Percentiles rank a stretch among this genome's conserved stretches.
Evolutionary conservation across 345 rosid species (phyloP).

Genomic region (Gynandropsis gynandra): DNA sequence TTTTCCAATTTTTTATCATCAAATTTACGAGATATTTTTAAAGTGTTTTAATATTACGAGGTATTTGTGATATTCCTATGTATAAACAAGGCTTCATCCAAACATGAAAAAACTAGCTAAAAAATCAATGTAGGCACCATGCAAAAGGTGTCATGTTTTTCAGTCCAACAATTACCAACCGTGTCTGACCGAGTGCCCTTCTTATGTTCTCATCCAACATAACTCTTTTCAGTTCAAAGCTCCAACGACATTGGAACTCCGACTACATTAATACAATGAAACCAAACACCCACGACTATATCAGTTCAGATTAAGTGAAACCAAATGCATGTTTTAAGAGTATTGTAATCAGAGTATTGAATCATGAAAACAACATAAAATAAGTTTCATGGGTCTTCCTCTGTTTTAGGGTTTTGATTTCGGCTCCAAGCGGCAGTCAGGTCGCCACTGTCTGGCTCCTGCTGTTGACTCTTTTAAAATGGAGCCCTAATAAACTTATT

Average conservation of each 20-base stretch:
- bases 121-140: slow-evolving; percentile 21
- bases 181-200: no score
- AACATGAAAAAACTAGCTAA: slow-evolving; percentile 28
- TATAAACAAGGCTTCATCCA: slow-evolving; percentile 23
- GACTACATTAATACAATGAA: no score
- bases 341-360: slow-evolving; percentile 23
- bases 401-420: slow-evolving; percentile 13
- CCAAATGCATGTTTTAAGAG: background rate
- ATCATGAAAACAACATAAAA: slow-evolving; percentile 18
- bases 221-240: no score
- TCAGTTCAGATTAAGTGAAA: no score
- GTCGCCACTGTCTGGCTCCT: slow-evolving; percentile 26
- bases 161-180: slow-evolving; percentile 28
- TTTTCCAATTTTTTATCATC: no score
- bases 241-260: no score
- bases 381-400: slow-evolving; percentile 32
- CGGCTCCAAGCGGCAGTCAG: slow-evolving; percentile 36
- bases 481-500: no score
- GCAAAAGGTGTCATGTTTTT: slow-evolving; percentile 31
- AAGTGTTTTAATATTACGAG: no score
- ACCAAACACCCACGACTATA: no score
- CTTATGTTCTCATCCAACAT: no score
- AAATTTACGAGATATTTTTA: no score
- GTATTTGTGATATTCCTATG: no score
- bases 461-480: slow-evolving; percentile 30